Percentiles rank a stretch among this genome's conserved stretches.
phyloP scores from a whole-genome alignment of 139 green algal species.

The Protoeuglena noctilucae region DNA sequence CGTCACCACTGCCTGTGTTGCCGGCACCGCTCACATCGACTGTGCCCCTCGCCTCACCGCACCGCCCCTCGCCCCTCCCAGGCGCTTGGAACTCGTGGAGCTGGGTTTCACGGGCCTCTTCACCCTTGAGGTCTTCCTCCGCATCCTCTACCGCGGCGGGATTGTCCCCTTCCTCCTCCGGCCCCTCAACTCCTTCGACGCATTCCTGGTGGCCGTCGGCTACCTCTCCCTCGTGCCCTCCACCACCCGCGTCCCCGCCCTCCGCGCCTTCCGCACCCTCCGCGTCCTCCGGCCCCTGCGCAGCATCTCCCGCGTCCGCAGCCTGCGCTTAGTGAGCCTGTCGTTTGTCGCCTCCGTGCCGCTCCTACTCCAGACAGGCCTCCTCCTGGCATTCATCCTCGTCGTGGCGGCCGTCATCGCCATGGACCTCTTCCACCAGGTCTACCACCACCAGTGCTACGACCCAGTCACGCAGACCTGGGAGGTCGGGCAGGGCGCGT shows the following conservation, averaged over 20 bases:
- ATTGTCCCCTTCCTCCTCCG: not conserved
- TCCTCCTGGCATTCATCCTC: not conserved
- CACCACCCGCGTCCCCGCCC: too few species aligned
- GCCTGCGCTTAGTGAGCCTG: not conserved
- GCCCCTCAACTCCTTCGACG: conserved; percentile 12
- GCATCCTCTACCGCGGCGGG: not conserved
- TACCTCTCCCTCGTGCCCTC: too few species aligned
- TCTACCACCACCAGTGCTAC: conserved; percentile 5
- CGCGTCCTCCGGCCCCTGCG: conserved; percentile 14
- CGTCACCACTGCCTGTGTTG: too few species aligned
- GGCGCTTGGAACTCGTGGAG: conserved; percentile 2
- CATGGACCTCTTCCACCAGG: not conserved
- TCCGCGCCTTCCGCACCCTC: too few species aligned
- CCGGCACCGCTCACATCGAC: too few species aligned
- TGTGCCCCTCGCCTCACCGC: too few species aligned
- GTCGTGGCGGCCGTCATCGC: too few species aligned
- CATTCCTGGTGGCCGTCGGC: conserved; percentile 11
- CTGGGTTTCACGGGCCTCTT: conserved; percentile 15
- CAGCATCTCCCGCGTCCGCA: conserved; percentile 4
- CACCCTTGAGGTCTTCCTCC: conserved; percentile 8
- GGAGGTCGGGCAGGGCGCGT: too few species aligned
- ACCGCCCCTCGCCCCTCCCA: too few species aligned
- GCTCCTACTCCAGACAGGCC: not conserved
- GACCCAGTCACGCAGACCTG: not conserved
- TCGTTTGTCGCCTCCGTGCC: not conserved